Evolutionary conservation across 176 grass and related monocot species (phyloP), one percentile per base, ranked within the genome.

Genomic region (Ampelocalamus luodianensis): DNA sequence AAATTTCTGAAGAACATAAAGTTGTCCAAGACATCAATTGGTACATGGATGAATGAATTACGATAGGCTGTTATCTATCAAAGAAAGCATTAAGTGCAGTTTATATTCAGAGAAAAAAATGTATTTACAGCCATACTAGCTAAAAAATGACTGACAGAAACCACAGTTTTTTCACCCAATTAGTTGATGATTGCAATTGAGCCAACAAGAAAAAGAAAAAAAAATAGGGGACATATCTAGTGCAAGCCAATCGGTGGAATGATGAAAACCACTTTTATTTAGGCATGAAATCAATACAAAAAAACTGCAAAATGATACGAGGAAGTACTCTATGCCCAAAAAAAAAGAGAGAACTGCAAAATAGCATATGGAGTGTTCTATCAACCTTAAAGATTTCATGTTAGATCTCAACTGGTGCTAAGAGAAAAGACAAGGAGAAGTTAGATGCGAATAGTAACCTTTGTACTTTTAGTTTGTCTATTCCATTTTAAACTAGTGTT

Each of bases 171-270:
- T 72, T 34, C 72, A 46, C 45, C 4, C 34, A 83, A 72, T 46
- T 62, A 50, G 26, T 62, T n/a, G 29, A 44, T 48, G 16, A 48
- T 49, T 38, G 11, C 26, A 65, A 26, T 20, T n/a, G 6, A 68
- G 6, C 16, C 7, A 53, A 76, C n/a, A 26, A 27, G 8, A 8
- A 67, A 77, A 75, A 84, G 54, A 13, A 22, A 65, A 51, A 26
- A 29, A 50, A 51, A 9, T 37, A 37, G 13, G 42, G 55, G 27
- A 8, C 3, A 51, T 75, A 53, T 64, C 44, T 71, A 83, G 59
- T 78, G 65, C 29, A n/a, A 88, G 39, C 63, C 53, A 83, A 63
- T 70, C 42, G 17, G 22, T 62, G 72, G 63, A 88, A 82, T 37
- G 29, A 76, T 45, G 10, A n/a, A 82, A 83, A 62, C 44, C 56